Conservation (phyloP, 257 asterid species). For the Plantago elongata region DNA sequence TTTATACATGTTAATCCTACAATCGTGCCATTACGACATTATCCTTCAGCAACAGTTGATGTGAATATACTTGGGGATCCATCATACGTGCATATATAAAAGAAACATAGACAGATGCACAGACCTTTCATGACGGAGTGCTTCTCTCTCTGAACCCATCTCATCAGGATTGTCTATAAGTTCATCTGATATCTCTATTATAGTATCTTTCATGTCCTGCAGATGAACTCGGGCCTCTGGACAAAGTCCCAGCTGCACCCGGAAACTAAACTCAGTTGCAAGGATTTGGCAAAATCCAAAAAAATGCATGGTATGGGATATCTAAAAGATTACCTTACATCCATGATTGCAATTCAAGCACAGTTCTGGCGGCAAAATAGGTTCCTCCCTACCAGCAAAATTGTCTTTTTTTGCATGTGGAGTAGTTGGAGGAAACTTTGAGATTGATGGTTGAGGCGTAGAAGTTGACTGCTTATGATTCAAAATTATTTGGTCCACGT, state of each 20-base stretch:
- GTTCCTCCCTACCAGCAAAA: conserved; percentile 24
- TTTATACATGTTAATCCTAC: conserved; percentile 16
- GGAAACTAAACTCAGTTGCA: conserved; percentile 22
- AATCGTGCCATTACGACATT: not conserved
- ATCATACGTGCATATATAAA: conserved; percentile 5
- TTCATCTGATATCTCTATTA: conserved; percentile 77
- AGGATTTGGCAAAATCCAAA: conserved; percentile 16
- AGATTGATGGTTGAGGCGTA: conserved; percentile 73
- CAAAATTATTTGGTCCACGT: conserved; percentile 71
- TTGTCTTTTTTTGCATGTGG: conserved; percentile 39
- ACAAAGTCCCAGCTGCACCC: conserved; percentile 79
- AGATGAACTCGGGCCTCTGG: conserved; percentile 77
- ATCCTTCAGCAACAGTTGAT: not conserved
- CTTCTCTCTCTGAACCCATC: conserved; percentile 60
- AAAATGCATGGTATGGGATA: conserved; percentile 11
- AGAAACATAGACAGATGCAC: conserved; percentile 16
- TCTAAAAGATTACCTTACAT: conserved; percentile 45
- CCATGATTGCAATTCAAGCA: conserved; percentile 71
- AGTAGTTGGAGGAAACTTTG: conserved; percentile 60
- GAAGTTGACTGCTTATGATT: conserved; percentile 64
- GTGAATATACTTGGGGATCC: not conserved
- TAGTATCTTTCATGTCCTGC: conserved; percentile 72
- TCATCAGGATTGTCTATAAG: conserved; percentile 74
- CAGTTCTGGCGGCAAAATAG: conserved; percentile 67
- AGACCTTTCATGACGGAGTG: conserved; percentile 86